phyloP scores from a whole-genome alignment of 768 basidiomycete genomes.

The Pleurotus eryngii region DNA sequence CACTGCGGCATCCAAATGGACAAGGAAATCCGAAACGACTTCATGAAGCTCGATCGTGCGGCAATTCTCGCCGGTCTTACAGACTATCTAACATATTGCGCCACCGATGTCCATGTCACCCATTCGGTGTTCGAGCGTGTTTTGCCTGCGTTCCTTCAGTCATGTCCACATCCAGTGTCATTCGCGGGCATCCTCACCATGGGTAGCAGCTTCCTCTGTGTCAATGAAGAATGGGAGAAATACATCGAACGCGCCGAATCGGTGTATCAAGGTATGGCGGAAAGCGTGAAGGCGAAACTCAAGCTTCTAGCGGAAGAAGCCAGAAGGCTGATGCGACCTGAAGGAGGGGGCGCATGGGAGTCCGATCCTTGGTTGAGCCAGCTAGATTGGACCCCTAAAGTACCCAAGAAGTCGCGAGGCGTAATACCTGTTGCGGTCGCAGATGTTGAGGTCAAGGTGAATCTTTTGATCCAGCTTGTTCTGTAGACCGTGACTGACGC shows the following conservation, averaged over 20 bases:
- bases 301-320: constrained; percentile 72
- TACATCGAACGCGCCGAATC: constrained; percentile 79
- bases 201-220: constrained; percentile 89
- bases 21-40: constrained; percentile 75
- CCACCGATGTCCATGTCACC: constrained; percentile 80
- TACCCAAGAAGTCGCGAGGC: constrained; percentile 66
- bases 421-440: neutral
- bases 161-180: constrained; percentile 89
- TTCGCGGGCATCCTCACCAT: constrained; percentile 90
- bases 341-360: constrained; percentile 48
- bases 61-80: constrained; percentile 63
- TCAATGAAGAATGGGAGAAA: constrained; percentile 84
- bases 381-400: constrained; percentile 93
- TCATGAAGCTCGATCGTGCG: constrained; percentile 65
- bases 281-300: constrained; percentile 68
- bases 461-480: neutral
- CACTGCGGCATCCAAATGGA: constrained; percentile 81
- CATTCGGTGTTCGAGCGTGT: constrained; percentile 75
- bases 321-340: constrained; percentile 42
- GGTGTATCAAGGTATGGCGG: constrained; percentile 70
- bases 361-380: constrained; percentile 84
- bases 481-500: neutral
- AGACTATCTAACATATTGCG: constrained; percentile 83
- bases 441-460: constrained; percentile 13
- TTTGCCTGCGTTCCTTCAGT: constrained; percentile 75